Conservation (phyloP, 129 eudicot species). For the Arctium lappa region DNA sequence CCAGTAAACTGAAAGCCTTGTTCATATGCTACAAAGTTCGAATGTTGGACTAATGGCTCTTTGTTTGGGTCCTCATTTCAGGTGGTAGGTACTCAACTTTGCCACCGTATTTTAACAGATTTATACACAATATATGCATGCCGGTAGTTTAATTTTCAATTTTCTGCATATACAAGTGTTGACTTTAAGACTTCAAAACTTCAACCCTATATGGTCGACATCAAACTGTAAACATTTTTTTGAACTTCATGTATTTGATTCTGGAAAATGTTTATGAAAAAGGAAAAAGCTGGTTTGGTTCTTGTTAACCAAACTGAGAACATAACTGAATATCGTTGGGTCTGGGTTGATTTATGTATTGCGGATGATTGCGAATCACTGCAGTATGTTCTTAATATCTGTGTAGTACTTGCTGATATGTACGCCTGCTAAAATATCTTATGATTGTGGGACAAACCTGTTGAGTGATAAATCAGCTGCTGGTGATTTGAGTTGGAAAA, state of each 20-base stretch:
- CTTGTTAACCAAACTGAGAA: not conserved
- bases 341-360: not conserved
- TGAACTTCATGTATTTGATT: not conserved
- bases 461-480: not conserved
- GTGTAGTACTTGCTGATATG: not conserved
- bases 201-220: not conserved
- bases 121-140: not conserved
- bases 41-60: too few relatives aligned
- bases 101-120: not conserved
- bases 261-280: not conserved
- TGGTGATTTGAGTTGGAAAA: too few relatives aligned
- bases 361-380: not conserved
- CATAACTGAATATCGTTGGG: not conserved
- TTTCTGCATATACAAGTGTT: not conserved
- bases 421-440: not conserved
- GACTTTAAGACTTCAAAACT: not conserved
- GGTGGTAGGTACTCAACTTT: not conserved
- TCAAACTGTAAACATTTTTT: not conserved
- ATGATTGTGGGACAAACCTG: not conserved
- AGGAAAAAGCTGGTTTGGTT: not conserved
- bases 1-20: not conserved
- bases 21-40: not conserved
- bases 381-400: not conserved
- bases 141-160: not conserved
- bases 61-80: not conserved